phyloP scores from a whole-genome alignment of 306 rosid genomes.

The Alnus rubra region DNA sequence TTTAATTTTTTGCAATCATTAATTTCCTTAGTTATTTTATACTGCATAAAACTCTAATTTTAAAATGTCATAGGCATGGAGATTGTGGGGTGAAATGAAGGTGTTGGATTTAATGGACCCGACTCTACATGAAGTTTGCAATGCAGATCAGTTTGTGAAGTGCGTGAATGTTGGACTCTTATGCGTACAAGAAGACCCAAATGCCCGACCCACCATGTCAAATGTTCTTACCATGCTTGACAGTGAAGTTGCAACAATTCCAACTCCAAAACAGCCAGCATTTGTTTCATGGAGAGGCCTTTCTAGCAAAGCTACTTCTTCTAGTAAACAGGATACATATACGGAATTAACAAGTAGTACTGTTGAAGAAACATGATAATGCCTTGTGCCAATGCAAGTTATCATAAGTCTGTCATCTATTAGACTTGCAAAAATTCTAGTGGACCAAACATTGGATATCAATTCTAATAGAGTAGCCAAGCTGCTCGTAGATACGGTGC shows the following conservation, averaged over 20 bases:
- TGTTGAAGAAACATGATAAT: too few relatives aligned
- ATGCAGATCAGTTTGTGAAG: slow-evolving; percentile 29
- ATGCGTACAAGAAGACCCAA: slow-evolving; percentile 58
- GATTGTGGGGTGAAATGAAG: slow-evolving; percentile 45
- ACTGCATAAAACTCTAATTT: not conserved
- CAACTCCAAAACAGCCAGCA: slow-evolving; percentile 41
- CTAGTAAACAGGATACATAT: not conserved
- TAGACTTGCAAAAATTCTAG: too few relatives aligned
- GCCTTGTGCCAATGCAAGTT: too few relatives aligned
- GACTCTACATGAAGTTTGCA: slow-evolving; percentile 28
- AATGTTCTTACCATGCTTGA: slow-evolving; percentile 44
- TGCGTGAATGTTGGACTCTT: slow-evolving; percentile 43
- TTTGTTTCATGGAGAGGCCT: slow-evolving; percentile 29
- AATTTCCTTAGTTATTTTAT: not conserved
- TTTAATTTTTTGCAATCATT: not conserved
- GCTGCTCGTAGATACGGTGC: too few relatives aligned
- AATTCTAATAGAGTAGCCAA: too few relatives aligned
- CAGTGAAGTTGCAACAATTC: too few relatives aligned
- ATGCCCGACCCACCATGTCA: slow-evolving; percentile 50
- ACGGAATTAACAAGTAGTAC: too few relatives aligned
- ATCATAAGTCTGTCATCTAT: too few relatives aligned
- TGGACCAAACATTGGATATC: too few relatives aligned
- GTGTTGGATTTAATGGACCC: slow-evolving; percentile 43
- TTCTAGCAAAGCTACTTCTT: slow-evolving; percentile 38
- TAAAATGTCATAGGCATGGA: slow-evolving; percentile 44